These are phyloP conservation scores for Trichoderma virens DNA, from an alignment of 495 filamentous ascomycete genomes.

Conservation along the genomic window DNA sequence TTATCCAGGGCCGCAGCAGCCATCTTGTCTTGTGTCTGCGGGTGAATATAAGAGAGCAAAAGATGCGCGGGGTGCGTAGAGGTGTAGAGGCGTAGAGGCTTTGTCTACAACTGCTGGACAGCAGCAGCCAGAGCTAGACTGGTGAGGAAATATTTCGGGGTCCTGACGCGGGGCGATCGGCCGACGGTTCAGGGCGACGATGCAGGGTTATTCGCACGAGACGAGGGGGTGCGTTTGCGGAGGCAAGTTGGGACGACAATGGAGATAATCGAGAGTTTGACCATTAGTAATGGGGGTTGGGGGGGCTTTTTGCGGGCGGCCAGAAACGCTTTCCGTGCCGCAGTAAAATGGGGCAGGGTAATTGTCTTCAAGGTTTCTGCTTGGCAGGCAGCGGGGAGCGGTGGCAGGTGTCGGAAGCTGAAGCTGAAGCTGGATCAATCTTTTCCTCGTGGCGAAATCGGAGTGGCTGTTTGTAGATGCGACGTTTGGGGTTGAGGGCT, in stretches of 20 bases:
- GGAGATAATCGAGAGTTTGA: not conserved
- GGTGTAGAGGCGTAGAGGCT: not conserved
- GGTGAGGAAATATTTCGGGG: not conserved
- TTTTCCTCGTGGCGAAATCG: not conserved
- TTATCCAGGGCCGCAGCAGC: conserved; percentile 53
- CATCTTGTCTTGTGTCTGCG: conserved; percentile 15
- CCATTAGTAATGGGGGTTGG: not conserved
- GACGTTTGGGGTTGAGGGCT: not conserved
- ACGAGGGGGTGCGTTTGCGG: not conserved
- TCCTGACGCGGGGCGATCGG: not conserved
- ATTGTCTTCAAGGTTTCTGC: too few species aligned
- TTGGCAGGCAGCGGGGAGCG: too few species aligned
- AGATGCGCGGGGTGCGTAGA: not conserved
- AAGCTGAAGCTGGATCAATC: too few species aligned
- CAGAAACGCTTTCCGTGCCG: not conserved
- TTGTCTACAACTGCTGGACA: not conserved
- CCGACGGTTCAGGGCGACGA: not conserved
- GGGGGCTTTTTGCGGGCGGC: not conserved
- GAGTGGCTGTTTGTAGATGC: not conserved
- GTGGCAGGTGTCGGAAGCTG: too few species aligned
- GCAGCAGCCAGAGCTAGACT: not conserved
- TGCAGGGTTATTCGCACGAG: not conserved
- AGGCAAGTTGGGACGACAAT: not conserved
- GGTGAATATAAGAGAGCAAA: not conserved
- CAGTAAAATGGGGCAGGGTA: too few species aligned